Evolutionary conservation across 495 filamentous ascomycete genomes (phyloP), one percentile per base, ranked within the genome.

Genomic region (Jackrogersella minutella): DNA sequence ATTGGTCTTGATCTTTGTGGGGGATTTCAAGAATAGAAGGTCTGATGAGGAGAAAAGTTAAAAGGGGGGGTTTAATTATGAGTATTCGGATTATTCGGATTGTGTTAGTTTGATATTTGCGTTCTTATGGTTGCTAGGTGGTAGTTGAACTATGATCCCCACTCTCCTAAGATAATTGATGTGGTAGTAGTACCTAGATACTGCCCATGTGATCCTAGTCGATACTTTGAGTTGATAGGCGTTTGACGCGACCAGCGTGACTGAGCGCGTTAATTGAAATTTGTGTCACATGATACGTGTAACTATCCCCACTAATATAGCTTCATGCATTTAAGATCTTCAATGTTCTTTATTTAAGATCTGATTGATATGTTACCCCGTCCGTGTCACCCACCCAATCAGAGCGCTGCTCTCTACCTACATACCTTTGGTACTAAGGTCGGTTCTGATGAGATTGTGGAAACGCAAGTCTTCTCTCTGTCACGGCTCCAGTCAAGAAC

Each of bases 231-330:
- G n/a, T n/a, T n/a, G n/a, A n/a, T n/a, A n/a, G n/a, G n/a, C n/a
- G n/a, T n/a, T n/a, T 31, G 21, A 22, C 40, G 67, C 31, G 58
- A 59, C 10, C 3, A 9, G 49, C 62, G 57, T 58, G 62, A 55
- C 46, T 54, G 13, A 63, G 63, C 68, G 68, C 68, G 68, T 70
- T 63, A 70, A 70, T 70, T 70, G 58, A 63, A 57, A 34, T 62
- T 61, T 47, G 21, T 22, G 24, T 47, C 24, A 6, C 10, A 5
- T 34, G n/a, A n/a, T n/a, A n/a, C n/a, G n/a, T n/a, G n/a, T n/a
- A n/a, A n/a, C n/a, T n/a, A n/a, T n/a, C n/a, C n/a, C n/a, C n/a
- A n/a, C n/a, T 44, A 30, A 47, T 17, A 37, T 14, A n/a, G 11
- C n/a, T 8, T 26, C 13, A 50, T 37, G 7, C 1, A 13, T 24